Conservation (phyloP, 768 basidiomycete genomes). For the Collybia mongolica region DNA sequence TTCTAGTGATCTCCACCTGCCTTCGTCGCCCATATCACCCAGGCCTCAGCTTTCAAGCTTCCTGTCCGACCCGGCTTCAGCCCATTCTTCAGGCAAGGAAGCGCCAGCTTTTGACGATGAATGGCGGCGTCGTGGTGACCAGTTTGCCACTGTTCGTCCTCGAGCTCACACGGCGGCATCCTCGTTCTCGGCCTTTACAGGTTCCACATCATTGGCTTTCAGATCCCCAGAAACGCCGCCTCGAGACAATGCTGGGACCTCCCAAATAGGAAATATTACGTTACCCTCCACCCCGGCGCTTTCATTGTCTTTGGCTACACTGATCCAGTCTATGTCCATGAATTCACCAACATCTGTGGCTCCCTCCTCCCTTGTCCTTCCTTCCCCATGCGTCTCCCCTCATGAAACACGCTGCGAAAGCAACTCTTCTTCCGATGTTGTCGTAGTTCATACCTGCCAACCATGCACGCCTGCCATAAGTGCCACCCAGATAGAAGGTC, state of each 20-base stretch:
- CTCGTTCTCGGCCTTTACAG: slow-evolving; percentile 20
- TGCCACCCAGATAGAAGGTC: slow-evolving; percentile 73
- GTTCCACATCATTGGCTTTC: slow-evolving; percentile 6
- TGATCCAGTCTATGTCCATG: slow-evolving; percentile 41
- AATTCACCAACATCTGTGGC: slow-evolving; percentile 29
- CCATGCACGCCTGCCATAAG: slow-evolving; percentile 62
- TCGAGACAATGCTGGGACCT: slow-evolving; percentile 15
- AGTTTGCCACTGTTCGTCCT: slow-evolving; percentile 30
- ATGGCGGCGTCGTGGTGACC: slow-evolving; percentile 7
- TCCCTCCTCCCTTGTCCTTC: slow-evolving; percentile 27
- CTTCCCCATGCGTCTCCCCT: slow-evolving; percentile 37
- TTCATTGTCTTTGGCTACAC: slow-evolving; percentile 31
- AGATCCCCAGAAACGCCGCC: slow-evolving; percentile 12
- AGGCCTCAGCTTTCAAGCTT: slow-evolving; percentile 24
- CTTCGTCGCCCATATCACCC: slow-evolving; percentile 27
- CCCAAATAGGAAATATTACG: slow-evolving; percentile 19
- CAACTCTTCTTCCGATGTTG: slow-evolving; percentile 29
- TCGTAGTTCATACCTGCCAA: slow-evolving; percentile 63
- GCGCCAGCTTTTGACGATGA: slow-evolving; percentile 9
- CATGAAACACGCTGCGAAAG: slow-evolving; percentile 34
- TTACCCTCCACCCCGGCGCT: slow-evolving; percentile 15
- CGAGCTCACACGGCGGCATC: slow-evolving; percentile 36
- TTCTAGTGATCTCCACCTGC: slow-evolving; percentile 17
- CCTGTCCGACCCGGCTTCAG: slow-evolving; percentile 22
- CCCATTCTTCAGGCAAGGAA: slow-evolving; percentile 21